Evolutionary conservation across 176 grass and related monocot genomes (phyloP).

Genomic region (Panicum miliaceum): DNA sequence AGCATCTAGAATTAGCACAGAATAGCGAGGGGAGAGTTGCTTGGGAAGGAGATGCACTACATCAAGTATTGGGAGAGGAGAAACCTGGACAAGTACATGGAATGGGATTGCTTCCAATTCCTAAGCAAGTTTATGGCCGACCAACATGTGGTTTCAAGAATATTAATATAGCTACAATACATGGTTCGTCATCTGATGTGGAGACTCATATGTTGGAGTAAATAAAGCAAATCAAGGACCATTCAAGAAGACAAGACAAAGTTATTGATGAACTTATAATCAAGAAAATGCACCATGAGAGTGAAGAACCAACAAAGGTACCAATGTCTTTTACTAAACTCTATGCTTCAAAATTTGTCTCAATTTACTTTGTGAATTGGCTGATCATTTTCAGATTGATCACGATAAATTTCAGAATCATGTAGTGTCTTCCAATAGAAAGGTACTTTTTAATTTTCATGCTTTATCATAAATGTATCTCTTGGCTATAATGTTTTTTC

Average conservation of each 20-base stretch:
- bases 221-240: background rate
- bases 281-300: background rate
- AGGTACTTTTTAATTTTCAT: background rate
- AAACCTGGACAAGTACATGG: slow-evolving; percentile 9
- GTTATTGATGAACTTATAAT: background rate
- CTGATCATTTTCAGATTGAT: background rate
- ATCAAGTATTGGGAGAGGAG: no score
- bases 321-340: background rate
- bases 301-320: background rate
- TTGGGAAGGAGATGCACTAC: slow-evolving; percentile 43
- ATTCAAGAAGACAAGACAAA: background rate
- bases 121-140: slow-evolving; percentile 11
- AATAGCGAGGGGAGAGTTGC: slow-evolving; percentile 32
- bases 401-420: background rate
- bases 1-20: background rate
- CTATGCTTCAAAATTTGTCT: no score
- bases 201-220: background rate
- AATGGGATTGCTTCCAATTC: slow-evolving; percentile 22
- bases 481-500: background rate
- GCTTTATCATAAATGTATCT: background rate
- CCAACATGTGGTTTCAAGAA: background rate
- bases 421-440: background rate
- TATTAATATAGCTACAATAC: background rate
- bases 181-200: background rate
- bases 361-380: no score